A percentile compares a stretch with the other conserved stretches of the same genome.
phyloP scores from a whole-genome alignment of 75 land plant genomes.

The Pinus tabuliformis region DNA sequence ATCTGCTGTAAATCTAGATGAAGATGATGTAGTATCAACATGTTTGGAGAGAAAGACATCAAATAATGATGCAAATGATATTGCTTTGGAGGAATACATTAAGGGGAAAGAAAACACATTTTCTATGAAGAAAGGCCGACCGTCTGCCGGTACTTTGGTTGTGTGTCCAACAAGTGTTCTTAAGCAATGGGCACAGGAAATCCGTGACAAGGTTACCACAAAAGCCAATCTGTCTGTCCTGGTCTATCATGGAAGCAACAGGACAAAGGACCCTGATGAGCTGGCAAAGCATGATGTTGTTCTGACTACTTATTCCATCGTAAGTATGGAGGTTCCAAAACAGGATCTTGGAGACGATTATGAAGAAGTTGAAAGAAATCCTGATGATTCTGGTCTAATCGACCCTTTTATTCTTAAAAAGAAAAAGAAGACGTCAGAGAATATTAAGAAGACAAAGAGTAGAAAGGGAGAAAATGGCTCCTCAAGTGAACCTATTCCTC shows the following conservation, averaged over 20 bases:
- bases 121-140: conserved; percentile 42
- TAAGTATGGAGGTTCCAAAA: conserved; percentile 95
- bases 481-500: conserved; percentile 35
- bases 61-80: conserved; percentile 13
- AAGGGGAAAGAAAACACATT: conserved; percentile 10
- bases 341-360: conserved; percentile 74
- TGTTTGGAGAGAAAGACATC: conserved; percentile 17
- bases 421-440: conserved; percentile 41
- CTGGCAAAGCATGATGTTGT: conserved; percentile 91
- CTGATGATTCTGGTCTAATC: conserved; percentile 51
- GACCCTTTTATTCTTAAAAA: conserved; percentile 35
- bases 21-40: conserved; percentile 52
- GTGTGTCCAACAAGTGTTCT: conserved; percentile 98
- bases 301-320: conserved; percentile 91
- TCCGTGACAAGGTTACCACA: conserved; percentile 71
- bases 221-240: conserved; percentile 66
- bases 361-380: conserved; percentile 54
- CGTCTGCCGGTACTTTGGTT: conserved; percentile 91
- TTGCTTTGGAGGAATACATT: background rate
- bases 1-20: conserved; percentile 73
- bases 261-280: conserved; percentile 81
- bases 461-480: conserved; percentile 31
- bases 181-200: conserved; percentile 92
- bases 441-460: conserved; percentile 48
- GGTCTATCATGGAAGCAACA: conserved; percentile 86